Conservation (phyloP, 495 filamentous ascomycete species). For the Lichina pygmaea region DNA sequence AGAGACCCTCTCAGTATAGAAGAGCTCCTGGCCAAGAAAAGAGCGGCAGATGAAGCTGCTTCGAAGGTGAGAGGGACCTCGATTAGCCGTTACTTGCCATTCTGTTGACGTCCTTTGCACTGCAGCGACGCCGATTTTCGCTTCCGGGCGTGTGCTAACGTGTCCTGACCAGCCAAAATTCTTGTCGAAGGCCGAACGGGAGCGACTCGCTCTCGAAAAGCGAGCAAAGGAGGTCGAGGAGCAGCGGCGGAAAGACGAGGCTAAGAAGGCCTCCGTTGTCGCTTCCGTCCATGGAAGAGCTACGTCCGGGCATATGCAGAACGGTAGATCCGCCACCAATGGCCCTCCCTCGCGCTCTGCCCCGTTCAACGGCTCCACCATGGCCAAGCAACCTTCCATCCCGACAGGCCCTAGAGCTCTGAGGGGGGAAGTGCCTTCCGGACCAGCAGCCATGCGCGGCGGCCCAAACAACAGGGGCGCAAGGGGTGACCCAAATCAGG, state of each 20-base stretch:
- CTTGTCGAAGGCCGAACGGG: slow-evolving; percentile 68
- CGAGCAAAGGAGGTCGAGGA: slow-evolving; percentile 62
- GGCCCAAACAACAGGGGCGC: slow-evolving; percentile 15
- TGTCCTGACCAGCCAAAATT: slow-evolving; percentile 51
- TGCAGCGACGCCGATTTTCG: too few species aligned
- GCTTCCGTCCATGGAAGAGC: neutral
- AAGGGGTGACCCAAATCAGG: slow-evolving; percentile 23
- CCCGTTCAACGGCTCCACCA: slow-evolving; percentile 8
- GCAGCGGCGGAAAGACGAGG: slow-evolving; percentile 26
- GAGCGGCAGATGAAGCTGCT: slow-evolving; percentile 49
- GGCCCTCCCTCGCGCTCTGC: slow-evolving; percentile 1
- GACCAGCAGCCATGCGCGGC: slow-evolving; percentile 24
- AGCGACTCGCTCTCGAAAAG: slow-evolving; percentile 66
- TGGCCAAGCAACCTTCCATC: slow-evolving; percentile 13
- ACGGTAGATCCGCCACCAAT: neutral
- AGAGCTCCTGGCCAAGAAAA: slow-evolving; percentile 52
- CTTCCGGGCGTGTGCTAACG: slow-evolving; percentile 2
- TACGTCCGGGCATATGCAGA: neutral
- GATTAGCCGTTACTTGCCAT: too few species aligned
- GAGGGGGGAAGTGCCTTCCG: slow-evolving; percentile 29
- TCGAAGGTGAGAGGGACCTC: slow-evolving; percentile 26
- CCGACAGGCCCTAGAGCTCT: slow-evolving; percentile 65
- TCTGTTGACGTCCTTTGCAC: too few species aligned
- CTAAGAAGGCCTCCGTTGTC: slow-evolving; percentile 8
- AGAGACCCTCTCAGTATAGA: slow-evolving; percentile 42